These are phyloP conservation scores for Acanthamoeba triangularis DNA, from an alignment of 208 protist genomes.

Conservation along the genomic window DNA sequence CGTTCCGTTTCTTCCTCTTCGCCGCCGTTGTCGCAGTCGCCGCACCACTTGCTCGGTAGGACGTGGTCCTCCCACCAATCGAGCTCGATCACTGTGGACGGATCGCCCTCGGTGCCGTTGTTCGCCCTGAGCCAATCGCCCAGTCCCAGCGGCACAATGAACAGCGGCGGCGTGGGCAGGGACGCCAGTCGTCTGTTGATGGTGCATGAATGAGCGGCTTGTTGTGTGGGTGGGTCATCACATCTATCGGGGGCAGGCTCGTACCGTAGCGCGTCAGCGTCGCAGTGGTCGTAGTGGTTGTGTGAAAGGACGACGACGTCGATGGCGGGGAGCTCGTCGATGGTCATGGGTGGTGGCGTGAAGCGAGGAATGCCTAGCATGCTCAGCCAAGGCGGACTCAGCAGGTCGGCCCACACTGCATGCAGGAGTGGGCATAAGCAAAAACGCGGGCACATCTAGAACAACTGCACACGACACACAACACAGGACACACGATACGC, in stretches of 20 bases:
- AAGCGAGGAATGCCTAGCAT: not conserved
- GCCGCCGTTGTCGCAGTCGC: not conserved
- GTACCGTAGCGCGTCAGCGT: not conserved
- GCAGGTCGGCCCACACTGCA: not conserved
- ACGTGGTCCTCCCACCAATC: conserved; percentile 15
- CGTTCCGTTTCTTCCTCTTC: not conserved
- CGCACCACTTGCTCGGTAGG: not conserved
- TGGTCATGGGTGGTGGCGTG: not conserved
- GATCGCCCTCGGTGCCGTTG: not conserved
- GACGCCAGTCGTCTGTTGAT: not conserved
- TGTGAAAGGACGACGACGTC: conserved; percentile 17
- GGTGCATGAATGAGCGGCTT: not conserved
- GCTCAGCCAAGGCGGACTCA: not conserved
- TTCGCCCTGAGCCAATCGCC: not conserved
- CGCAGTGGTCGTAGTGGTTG: conserved; percentile 40
- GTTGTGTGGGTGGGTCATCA: not conserved
- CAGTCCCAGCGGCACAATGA: not conserved
- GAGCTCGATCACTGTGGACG: conserved; percentile 5
- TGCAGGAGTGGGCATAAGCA: too few species aligned
- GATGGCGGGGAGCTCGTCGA: not conserved
- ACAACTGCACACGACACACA: too few species aligned
- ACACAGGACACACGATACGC: too few species aligned
- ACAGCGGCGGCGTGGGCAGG: not conserved
- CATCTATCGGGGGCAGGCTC: not conserved
- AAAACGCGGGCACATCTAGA: too few species aligned